A percentile compares a stretch with the other conserved stretches of the same genome.
Evolutionary conservation across 495 filamentous ascomycete genomes (phyloP).

Genomic region (Annulohypoxylon nitens): DNA sequence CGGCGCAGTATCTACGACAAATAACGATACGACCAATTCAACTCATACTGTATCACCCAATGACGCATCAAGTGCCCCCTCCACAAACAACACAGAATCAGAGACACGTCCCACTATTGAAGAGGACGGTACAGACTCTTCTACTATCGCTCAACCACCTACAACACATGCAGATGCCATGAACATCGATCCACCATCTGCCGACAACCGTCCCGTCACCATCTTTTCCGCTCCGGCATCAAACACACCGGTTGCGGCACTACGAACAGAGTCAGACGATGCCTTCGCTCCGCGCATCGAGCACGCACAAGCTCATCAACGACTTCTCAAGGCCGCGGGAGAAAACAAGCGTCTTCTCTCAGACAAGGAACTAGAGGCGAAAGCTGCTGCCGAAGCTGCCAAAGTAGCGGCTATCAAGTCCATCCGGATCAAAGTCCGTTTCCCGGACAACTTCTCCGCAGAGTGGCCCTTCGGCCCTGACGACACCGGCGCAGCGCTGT

Average conservation of each 20-base stretch:
- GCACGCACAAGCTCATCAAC: slow-evolving; percentile 86
- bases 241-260: slow-evolving; percentile 80
- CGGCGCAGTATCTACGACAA: slow-evolving; percentile 7
- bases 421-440: slow-evolving; percentile 83
- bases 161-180: slow-evolving; percentile 42
- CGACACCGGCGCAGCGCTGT: slow-evolving; percentile 74
- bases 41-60: slow-evolving; percentile 27
- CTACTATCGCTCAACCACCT: slow-evolving; percentile 24
- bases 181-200: slow-evolving; percentile 46
- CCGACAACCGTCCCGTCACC: slow-evolving; percentile 65
- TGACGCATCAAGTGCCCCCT: neutral
- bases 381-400: slow-evolving; percentile 69
- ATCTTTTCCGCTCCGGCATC: slow-evolving; percentile 82
- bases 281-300: slow-evolving; percentile 88
- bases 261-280: slow-evolving; percentile 71
- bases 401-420: slow-evolving; percentile 72
- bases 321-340: slow-evolving; percentile 70
- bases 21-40: slow-evolving; percentile 16
- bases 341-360: slow-evolving; percentile 78
- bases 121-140: slow-evolving; percentile 5
- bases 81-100: slow-evolving; percentile 15
- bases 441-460: slow-evolving; percentile 84
- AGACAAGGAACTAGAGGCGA: slow-evolving; percentile 73
- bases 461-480: slow-evolving; percentile 71
- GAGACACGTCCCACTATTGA: slow-evolving; percentile 16